These are phyloP conservation scores for Torrubiella hemipterigena DNA, from an alignment of 2,329 filamentous ascomycete genomes.

Conservation along the genomic window DNA sequence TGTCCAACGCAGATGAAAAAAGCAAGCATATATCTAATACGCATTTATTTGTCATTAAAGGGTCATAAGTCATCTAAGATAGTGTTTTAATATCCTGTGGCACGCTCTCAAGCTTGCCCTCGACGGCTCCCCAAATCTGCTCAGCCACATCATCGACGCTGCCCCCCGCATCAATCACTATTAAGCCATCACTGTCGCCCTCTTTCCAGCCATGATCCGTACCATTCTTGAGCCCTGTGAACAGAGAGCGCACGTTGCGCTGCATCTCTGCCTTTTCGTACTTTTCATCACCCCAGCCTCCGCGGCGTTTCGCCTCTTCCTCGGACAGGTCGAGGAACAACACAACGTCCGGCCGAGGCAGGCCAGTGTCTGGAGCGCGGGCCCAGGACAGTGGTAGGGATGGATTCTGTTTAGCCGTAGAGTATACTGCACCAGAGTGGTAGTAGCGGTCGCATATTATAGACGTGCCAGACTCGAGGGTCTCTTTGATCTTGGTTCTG, in stretches of 20 bases:
- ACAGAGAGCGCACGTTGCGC: conserved; percentile 61
- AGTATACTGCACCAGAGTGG: conserved; percentile 89
- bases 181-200: conserved; percentile 40
- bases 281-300: conserved; percentile 80
- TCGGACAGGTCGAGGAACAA: conserved; percentile 77
- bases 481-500: neutral
- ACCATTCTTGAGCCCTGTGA: conserved; percentile 38
- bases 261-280: conserved; percentile 86
- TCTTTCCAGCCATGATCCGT: conserved; percentile 20
- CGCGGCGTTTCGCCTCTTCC: conserved; percentile 58
- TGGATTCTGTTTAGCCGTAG: conserved; percentile 71
- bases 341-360: conserved; percentile 78
- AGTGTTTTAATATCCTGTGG: too few species aligned
- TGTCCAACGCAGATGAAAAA: too few species aligned
- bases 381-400: conserved; percentile 66
- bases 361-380: conserved; percentile 68
- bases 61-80: too few species aligned
- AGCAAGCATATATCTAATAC: too few species aligned
- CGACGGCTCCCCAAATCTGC: conserved; percentile 43
- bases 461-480: conserved; percentile 45
- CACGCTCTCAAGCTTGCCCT: too few species aligned
- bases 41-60: too few species aligned
- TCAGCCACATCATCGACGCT: conserved; percentile 44
- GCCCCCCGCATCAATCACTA: conserved; percentile 40
- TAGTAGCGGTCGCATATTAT: conserved; percentile 90